Conservation (phyloP, 176 grass and related monocot genomes). For the Tuctoria greenei region DNA sequence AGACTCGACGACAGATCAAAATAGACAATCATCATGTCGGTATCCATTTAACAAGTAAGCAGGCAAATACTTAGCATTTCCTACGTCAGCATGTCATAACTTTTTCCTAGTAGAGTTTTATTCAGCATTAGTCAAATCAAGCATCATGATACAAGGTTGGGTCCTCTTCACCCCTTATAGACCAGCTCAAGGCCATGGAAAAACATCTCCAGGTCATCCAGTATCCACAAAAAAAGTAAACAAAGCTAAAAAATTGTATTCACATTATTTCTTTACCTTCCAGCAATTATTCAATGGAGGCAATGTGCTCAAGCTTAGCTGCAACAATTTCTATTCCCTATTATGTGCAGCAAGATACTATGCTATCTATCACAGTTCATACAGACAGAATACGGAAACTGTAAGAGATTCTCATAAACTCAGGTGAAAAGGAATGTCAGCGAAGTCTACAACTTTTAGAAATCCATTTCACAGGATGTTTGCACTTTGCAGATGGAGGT, state of each 20-base stretch:
- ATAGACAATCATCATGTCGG: conserved; percentile 14
- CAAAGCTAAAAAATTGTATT: conserved; percentile 7
- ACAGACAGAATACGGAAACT: conserved; percentile 7
- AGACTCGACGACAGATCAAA: conserved; percentile 33
- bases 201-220: not conserved
- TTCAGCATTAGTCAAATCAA: conserved; percentile 28
- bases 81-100: conserved; percentile 14
- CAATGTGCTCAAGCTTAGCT: conserved; percentile 14
- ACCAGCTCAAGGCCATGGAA: not conserved
- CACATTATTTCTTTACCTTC: conserved; percentile 11
- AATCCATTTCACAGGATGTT: conserved; percentile 17
- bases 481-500: conserved; percentile 26
- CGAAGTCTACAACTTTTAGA: not conserved
- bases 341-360: conserved; percentile 13
- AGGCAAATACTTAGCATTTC: not conserved
- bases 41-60: conserved; percentile 17
- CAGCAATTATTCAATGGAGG: not conserved
- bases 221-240: conserved; percentile 21
- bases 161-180: conserved; percentile 11
- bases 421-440: conserved; percentile 14
- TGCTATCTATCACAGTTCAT: conserved; percentile 18
- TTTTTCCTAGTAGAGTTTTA: not conserved
- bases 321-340: conserved; percentile 7
- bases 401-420: conserved; percentile 7
- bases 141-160: not conserved